Base-by-base conservation (phyloP, 1,284 basidiomycete species). In the Microbotryum scabiosae region DNA sequence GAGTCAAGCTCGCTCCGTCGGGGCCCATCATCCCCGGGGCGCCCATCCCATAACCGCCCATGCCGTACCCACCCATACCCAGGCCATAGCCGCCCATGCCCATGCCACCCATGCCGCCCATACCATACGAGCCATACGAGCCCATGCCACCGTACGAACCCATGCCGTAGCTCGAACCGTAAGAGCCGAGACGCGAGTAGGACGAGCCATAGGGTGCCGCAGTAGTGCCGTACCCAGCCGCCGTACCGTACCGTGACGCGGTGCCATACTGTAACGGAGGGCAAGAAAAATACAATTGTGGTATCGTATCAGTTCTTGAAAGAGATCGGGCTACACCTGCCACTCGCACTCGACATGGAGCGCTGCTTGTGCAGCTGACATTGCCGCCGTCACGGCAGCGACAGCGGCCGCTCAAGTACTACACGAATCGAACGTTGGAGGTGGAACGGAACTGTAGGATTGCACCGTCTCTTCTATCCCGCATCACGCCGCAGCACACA, bases 1-100 rank as follows among this genome's bases (percentile, higher is more conserved):
- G 66, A 72, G 69, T 82, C 76, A 96, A 4, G 90, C 92, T 68
- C 90, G 90, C 48, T 93, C 93, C 73, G 96, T 88, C 45, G 85
- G 54, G 56, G 14, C 43, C 60, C 50, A 56, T 48, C 21, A 44
- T 44, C 32, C 43, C 48, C 61, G 16, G 53, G 28, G 30, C 57
- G 46, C 53, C 49, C 59, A 48, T 55, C 26, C 47, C 54, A 43
- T 45, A 45, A 43, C 21, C 32, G 23, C 28, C 61, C 62, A 48
- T 60, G 41, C 43, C 59, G 21, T 46, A 54, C 12, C 48, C 46
- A 25, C 57, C 57, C 51, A 54, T 57, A 45, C 52, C 43, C 16
- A 51, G 41, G 28, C 63, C 59, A 21, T 49, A 56, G 10, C 54
- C 54, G 16, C 76, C 76, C 61, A 75, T 74, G 16, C 74, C 70